A percentile compares a stretch with the other conserved stretches of the same genome.
These are phyloP conservation scores for Microbotryum scabiosae DNA, from an alignment of 1,284 basidiomycete genomes.

Conservation along the genomic window DNA sequence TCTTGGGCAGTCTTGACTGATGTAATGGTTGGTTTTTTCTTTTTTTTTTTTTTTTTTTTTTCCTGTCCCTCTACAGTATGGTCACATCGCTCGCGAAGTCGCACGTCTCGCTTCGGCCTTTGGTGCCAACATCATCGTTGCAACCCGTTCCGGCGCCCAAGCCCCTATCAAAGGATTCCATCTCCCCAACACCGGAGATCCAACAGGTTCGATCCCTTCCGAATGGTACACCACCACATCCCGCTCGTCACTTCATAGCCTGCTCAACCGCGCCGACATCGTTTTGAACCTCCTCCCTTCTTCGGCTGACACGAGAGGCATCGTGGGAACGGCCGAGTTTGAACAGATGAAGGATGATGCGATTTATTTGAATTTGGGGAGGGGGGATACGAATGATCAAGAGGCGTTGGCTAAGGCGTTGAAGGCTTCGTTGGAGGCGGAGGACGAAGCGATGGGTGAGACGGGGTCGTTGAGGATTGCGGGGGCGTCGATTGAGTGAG, in stretches of 20 bases:
- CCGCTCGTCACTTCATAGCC: neutral
- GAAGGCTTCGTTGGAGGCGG: conserved; percentile 8
- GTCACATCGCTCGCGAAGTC: conserved; percentile 22
- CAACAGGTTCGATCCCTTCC: conserved; percentile 9
- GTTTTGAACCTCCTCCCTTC: conserved; percentile 30
- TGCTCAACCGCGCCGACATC: conserved; percentile 30
- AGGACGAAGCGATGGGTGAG: conserved; percentile 22
- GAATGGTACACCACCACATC: conserved; percentile 14
- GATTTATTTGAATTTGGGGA: conserved; percentile 34
- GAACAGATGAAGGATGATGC: conserved; percentile 23
- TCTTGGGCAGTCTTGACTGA: too few species aligned
- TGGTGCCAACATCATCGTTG: conserved; percentile 14
- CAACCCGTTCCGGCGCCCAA: conserved; percentile 13
- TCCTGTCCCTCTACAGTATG: conserved; percentile 1
- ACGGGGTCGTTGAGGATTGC: conserved; percentile 22
- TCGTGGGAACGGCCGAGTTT: conserved; percentile 11
- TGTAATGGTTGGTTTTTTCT: too few species aligned
- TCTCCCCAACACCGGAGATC: conserved; percentile 35
- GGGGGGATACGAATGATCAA: conserved; percentile 35
- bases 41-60: too few species aligned
- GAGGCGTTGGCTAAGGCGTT: conserved; percentile 33
- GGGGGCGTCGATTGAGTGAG: conserved; percentile 22
- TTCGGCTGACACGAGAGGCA: neutral
- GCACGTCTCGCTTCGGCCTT: conserved; percentile 12
- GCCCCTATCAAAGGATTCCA: conserved; percentile 20